Evolutionary conservation across 2,329 filamentous ascomycete species (phyloP).

Genomic region (Epichloe sylvatica): DNA sequence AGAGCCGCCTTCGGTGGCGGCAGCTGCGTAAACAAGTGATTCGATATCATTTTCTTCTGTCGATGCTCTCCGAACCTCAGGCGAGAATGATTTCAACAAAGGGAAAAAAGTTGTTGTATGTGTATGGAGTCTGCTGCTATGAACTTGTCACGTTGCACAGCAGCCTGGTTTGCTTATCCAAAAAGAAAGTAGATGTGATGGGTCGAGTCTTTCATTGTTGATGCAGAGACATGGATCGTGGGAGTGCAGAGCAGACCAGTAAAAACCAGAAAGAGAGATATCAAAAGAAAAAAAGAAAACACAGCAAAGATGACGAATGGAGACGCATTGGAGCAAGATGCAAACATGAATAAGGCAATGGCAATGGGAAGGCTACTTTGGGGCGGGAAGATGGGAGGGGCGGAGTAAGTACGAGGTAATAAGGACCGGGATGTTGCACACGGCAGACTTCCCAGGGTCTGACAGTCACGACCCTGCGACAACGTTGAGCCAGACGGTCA

Average conservation of each 20-base stretch:
- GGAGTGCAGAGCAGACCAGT: background rate
- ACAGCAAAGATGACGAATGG: background rate
- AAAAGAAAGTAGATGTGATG: conserved; percentile 1
- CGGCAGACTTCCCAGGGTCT: background rate
- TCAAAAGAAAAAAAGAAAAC: background rate
- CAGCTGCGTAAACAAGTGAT: conserved; percentile 21
- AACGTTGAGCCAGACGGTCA: background rate
- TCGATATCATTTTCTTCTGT: conserved; percentile 13
- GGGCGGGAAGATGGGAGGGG: background rate
- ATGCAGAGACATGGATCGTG: background rate
- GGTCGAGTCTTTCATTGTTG: background rate
- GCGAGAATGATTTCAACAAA: background rate
- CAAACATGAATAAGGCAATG: background rate
- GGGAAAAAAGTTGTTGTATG: background rate
- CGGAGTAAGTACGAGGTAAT: background rate
- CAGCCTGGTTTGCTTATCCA: background rate
- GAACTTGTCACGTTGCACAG: background rate
- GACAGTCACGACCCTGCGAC: background rate
- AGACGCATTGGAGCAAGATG: background rate
- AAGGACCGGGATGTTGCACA: background rate
- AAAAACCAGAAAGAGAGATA: background rate
- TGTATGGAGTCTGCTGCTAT: background rate
- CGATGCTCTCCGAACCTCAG: background rate
- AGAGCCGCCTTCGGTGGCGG: conserved; percentile 20
- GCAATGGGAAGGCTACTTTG: background rate